Evolutionary conservation across 2,329 filamentous ascomycete species (phyloP), one percentile per base, ranked within the genome.

Genomic region (Aspergillus thermomutatus): DNA sequence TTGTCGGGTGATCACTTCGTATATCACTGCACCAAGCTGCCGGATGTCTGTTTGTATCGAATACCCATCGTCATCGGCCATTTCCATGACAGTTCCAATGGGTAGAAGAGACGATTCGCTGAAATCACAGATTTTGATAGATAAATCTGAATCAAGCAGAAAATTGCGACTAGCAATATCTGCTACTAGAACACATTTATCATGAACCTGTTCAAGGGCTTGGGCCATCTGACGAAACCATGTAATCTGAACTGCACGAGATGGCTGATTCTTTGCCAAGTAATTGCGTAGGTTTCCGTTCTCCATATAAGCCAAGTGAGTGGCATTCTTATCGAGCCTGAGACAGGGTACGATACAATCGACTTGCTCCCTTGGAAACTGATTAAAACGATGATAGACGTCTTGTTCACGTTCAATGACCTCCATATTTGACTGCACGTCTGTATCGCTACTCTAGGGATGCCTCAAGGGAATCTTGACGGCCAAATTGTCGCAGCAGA

Each of bases 11-110:
- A 67, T 55, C 8, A 71, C 56, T 51, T 71, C 65, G 56, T 66
- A 72, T 25, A 70, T 69, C 28, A 68, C 64, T 2, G 62, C 60
- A 19, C 64, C 68, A 31, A 69, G 54, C 50, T 64, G 65, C 10
- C 62, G 64, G 50, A 70, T 66, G 48, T 70, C 68, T 5, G 57
- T 68, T 21, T 66, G 58, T 46, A 67, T 56, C 2, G 65, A 64
- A 51, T 60, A 69, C 19, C 65, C 64, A n/a, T 31, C 37, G 49
- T 67, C 55, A 34, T 66, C 60, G 45, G 49, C 57, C 0, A 51
- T 62, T 46, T 63, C 54, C 53, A 70, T 63, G 55, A 55, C n/a
- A 31, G 56, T 59, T 21, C 62, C 53, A 25, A 62, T 53, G 25
- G 61, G 53, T 54, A 67, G 53, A 14, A 59, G 47, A 10, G 53